Base-by-base conservation (phyloP, 106 monocot genomes). In the Allium sativum region DNA sequence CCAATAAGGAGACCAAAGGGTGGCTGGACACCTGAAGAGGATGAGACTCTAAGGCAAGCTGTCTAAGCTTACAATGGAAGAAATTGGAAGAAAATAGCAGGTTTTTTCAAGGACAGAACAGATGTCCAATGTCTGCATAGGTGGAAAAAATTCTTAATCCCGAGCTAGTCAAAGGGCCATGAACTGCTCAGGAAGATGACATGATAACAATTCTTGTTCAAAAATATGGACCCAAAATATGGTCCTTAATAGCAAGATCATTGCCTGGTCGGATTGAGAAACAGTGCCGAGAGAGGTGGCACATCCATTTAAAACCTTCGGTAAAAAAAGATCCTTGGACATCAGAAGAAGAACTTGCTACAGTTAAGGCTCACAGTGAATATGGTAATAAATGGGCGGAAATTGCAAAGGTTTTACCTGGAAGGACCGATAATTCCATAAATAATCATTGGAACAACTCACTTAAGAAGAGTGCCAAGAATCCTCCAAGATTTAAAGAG, bases 71-170 rank as follows among this genome's bases (percentile, higher is more conserved):
- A 83, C 74, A 86, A 81, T 48, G 89, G 83, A 57, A 94, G 74
- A 74, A 68, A 67, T 65, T 94, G 93, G 89, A 94, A 89, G 73
- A 94, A 79, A 86, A 94, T 94, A 94, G 89, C 94, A 64, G 85
- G 86, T 71, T 81, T 52, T 74, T 78, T 94, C 48, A 76, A 77
- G 18, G 86, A 81, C 73, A 89, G 94, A 68, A 82, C 94, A 46
- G 94, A 94, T 76, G 94, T 94, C 42, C 94, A 94, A 74, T 94
- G 94, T 58, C 78, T 94, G 22, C 94, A 94, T 81, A 68, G 89
- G 19, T 94, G 94, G 94, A 94, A 68, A 94, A 94, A 65, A 89
- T 94, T 86, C 89, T 94, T 60, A 94, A 94, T 77, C 94, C 94
- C 10, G 81, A 94, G 44, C 89, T 94, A 67, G 52, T 86, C 9